Conservation (phyloP, 305 asterid species). For the Fraxinus paxiana region DNA sequence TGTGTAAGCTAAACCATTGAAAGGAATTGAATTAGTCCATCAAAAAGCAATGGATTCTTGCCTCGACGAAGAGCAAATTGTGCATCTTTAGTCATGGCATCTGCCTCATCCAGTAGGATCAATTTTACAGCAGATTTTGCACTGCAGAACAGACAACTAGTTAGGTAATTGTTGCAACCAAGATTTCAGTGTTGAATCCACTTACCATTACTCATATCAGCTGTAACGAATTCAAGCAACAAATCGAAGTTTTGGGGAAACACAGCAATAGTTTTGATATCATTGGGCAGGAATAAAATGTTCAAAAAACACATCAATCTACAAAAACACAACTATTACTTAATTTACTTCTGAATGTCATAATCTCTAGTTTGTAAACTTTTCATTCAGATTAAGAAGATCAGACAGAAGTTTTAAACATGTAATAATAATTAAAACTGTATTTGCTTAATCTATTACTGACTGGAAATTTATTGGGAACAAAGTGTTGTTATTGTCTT, state of each 20-base stretch:
- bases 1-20: neutral
- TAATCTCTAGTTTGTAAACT: neutral
- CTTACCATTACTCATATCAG: neutral
- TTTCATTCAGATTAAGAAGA: constrained; percentile 5
- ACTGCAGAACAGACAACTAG: constrained; percentile 43
- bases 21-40: neutral
- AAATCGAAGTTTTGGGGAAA: neutral
- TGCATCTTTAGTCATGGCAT: constrained; percentile 99
- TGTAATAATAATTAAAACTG: neutral
- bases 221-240: neutral
- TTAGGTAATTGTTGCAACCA: constrained; percentile 16
- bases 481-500: neutral
- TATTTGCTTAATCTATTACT: neutral
- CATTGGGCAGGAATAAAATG: neutral
- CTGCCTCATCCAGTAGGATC: constrained; percentile 91
- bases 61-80: constrained; percentile 98
- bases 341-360: neutral
- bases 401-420: neutral
- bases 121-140: constrained; percentile 70
- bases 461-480: neutral
- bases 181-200: neutral
- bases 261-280: neutral
- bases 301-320: neutral
- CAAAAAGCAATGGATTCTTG: constrained; percentile 29
- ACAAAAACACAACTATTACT: neutral